Base-by-base conservation (phyloP, 257 asterid genomes). In the Solanum chmielewskii region DNA sequence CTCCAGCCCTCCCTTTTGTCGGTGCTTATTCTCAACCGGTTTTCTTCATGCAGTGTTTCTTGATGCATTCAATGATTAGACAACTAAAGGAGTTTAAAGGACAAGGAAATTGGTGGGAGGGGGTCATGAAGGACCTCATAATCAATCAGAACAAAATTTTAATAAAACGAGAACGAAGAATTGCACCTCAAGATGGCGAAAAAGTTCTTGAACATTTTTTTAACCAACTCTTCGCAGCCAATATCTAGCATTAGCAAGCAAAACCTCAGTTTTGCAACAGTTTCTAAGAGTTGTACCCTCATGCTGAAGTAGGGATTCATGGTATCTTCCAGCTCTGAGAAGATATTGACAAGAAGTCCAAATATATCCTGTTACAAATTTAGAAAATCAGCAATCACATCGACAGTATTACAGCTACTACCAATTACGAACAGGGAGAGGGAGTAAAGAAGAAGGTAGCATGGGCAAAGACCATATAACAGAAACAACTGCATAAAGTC, bases 211-310 rank as follows among this genome's bases (percentile, higher is more conserved):
- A 96, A 93, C 97, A 96, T 89, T 92, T 93, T 92, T 77, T 93
- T 89, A 88, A 91, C 91, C 91, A 96, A 91, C 91, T 93, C 98
- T 80, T 95, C 93, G 76, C 97, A 93, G 75, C 97, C 98, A 88
- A 89, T 91, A 87, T 95, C 96, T 86, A 96, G 92, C 98, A 95
- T 95, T 73, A 89, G 90, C 93, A 95, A 88, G 88, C 91, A 94
- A 88, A 93, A 94, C 49, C 87, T 86, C 86, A 92, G 90, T 89
- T 91, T 92, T 59, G 95, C 94, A 91, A 95, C 92, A 75, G 94
- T 95, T 92, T 93, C 95, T 91, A 96, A 80, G 60, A 93, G 64
- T 56, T 91, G 90, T 74, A 90, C 93, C 94, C 96, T 91, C 90
- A 76, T 90, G 74, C 88, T 66, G 90, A 95, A 95, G 90, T 89